Evolutionary conservation across 805 yeast species (phyloP), one percentile per base, ranked within the genome.

Genomic region (Saccharomycodes ludwigii): DNA sequence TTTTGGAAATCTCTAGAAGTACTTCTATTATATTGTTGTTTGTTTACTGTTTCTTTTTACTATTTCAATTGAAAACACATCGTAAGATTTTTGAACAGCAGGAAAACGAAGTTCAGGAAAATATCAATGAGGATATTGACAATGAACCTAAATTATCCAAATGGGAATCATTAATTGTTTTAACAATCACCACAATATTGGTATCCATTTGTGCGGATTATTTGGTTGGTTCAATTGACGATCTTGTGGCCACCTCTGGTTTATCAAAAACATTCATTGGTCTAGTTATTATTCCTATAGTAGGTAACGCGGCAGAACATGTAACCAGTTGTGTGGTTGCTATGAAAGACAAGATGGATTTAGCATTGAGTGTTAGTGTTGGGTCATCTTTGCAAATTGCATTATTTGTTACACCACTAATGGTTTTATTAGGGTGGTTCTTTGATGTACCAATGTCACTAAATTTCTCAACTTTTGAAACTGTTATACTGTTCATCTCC

Each of bases 281-380:
- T 53, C 65, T 91, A 43, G 78, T 91, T 44, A 73, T 91, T 28
- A 78, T 91, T 40, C 98, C 98, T 24, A 88, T 91, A 40, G 97
- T 91, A 18, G 98, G 97, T 35, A 91, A 91, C 48, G 98, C 98
- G 3, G 97, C 97, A 9, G 98, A 91, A 57, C 98, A 91, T 56
- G 97, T 84, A 32, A 91, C 98, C 13, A 95, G 97, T 3, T 79
- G 91, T 22, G 70, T 84, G 39, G 97, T 91, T 30, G 97, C 98
- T 15, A 73, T 76, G 68, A 85, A 85, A 59, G 83, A 91, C 58
- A 91, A 91, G 60, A 91, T 91, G 95, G 97, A 91, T 54, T 68
- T 91, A 37, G 96, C 98, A 10, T 71, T 91, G 43, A 94, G 95
- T 36, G 97, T 91, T 29, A 97, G 98, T 3, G 76, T 91, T 38